Conservation (phyloP, 306 rosid species). For the Benincasa hispida region DNA sequence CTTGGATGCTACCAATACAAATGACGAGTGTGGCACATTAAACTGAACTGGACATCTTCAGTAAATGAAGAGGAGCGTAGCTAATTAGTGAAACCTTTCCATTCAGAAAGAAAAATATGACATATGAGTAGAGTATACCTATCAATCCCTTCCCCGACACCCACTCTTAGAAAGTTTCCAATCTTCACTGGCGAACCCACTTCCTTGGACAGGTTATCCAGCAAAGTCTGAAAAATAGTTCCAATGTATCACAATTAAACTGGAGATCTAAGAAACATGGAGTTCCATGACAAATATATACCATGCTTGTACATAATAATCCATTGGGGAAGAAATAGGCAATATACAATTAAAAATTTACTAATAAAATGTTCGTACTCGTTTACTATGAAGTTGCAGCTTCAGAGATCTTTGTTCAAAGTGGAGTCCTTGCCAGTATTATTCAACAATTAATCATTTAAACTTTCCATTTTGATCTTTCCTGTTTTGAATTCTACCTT, state of each 20-base stretch:
- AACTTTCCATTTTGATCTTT: background rate
- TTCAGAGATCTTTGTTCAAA: background rate
- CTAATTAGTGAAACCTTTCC: background rate
- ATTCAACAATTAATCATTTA: background rate
- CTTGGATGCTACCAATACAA: background rate
- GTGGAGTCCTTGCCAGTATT: background rate
- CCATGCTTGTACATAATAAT: background rate
- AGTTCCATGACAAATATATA: background rate
- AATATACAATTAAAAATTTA: background rate
- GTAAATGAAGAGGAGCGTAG: background rate
- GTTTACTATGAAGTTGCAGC: background rate
- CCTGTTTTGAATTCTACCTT: background rate
- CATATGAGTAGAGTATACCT: slow-evolving; percentile 29
- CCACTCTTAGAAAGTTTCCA: slow-evolving; percentile 73
- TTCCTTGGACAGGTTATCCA: slow-evolving; percentile 65
- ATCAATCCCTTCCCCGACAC: slow-evolving; percentile 85
- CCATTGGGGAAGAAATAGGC: background rate
- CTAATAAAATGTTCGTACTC: background rate
- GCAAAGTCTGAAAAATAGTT: slow-evolving; percentile 32
- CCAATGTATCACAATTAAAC: background rate
- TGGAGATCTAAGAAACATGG: background rate
- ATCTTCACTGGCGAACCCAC: slow-evolving; percentile 80
- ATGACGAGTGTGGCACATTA: background rate
- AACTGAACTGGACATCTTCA: background rate
- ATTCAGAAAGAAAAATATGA: background rate